phyloP scores from a whole-genome alignment of 257 asterid genomes.

The Solanum microdontum region DNA sequence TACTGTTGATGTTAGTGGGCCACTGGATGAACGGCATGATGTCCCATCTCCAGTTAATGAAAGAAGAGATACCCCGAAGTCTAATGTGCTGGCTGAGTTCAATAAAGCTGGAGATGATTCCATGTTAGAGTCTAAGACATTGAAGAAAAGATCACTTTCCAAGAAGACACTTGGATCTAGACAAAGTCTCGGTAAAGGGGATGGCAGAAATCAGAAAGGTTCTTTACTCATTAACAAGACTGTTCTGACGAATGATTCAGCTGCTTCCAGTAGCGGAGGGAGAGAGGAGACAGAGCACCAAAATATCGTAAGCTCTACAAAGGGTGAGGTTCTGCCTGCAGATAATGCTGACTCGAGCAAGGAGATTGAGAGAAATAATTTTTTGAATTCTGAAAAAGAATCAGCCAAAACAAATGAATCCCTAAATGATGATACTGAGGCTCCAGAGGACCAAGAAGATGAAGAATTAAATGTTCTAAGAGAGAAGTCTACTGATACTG shows the following conservation, averaged over 20 bases:
- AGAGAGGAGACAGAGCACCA: constrained; percentile 7
- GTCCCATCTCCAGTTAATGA: constrained; percentile 10
- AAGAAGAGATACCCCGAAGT: constrained; percentile 5
- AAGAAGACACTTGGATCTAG: constrained; percentile 49
- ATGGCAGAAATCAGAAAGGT: constrained; percentile 30
- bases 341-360: neutral
- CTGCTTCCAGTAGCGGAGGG: constrained; percentile 9
- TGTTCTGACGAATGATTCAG: neutral
- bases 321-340: constrained; percentile 12
- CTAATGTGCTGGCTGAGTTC: constrained; percentile 13
- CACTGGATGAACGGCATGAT: constrained; percentile 16
- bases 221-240: constrained; percentile 25
- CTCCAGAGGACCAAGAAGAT: constrained; percentile 25
- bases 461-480: constrained; percentile 3
- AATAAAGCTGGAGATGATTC: constrained; percentile 14
- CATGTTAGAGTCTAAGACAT: constrained; percentile 20
- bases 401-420: constrained; percentile 4
- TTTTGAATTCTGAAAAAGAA: neutral
- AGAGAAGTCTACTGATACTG: constrained; percentile 4
- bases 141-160: constrained; percentile 28
- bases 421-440: constrained; percentile 36
- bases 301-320: constrained; percentile 12
- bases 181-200: constrained; percentile 27
- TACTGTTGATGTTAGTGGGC: constrained; percentile 13
- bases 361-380: neutral